Evolutionary conservation across 139 green algal genomes (phyloP), one percentile per base, ranked within the genome.

Genomic region (Eudorina sp.): DNA sequence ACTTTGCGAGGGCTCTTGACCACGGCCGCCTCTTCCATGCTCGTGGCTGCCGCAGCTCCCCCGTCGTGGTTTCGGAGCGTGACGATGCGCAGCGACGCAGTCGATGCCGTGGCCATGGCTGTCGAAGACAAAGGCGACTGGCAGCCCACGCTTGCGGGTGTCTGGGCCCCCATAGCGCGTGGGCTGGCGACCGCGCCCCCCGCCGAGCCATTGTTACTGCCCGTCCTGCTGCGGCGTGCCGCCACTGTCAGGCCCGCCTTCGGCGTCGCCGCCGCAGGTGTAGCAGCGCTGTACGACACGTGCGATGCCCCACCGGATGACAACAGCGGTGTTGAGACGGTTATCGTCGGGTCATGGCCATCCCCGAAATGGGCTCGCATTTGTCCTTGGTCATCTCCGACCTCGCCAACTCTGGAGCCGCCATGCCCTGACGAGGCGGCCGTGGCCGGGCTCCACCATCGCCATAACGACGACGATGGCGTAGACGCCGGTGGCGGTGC

Each of bases 1-100:
- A 25, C 45, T 5, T 29, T 25, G 41, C 76, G 51, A 16, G 76
- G 76, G n/a, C 76, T 83, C 76, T 83, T 83, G 19, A 83, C 34
- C 48, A 83, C 76, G 21, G 45, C 62, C 41, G 53, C 16, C 16
- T 69, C 76, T 7, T 23, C 76, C 0, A 55, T 23, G 19, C 1
- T 40, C 18, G 69, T 4, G 1, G 19, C 69, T 16, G 38, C 29
- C 5, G 13, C 51, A 25, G 51, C 51, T 16, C 64, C 64, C 16
- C 25, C 16, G 34, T 81, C 45, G 8, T 45, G 45, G 45, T 45
- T 45, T 7, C 73, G 45, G 13, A 62, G 45, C 73, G n/a, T 25
- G 1, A 27, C n/a, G 3, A 62, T 16, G 11, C 45, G 73, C 14
- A 29, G 73, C 14, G 73, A 43, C 45, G 43, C 46, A 27, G 31